Conservation (phyloP, 1,284 basidiomycete genomes). For the Moesziomyces globuligerus region DNA sequence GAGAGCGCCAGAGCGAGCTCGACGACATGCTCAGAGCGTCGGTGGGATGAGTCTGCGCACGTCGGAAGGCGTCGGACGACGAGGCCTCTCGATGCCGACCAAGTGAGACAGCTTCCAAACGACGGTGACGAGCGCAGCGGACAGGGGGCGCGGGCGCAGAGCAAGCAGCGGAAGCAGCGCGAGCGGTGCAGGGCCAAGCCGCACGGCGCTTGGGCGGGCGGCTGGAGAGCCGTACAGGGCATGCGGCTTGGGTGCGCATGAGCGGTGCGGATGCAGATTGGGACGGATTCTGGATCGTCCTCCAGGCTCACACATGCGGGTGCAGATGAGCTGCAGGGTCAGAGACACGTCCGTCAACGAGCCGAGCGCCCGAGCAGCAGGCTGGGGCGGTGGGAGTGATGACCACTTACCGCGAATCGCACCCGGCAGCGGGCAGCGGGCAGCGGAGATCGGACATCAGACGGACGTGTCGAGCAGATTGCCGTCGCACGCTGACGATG, state of each 20-base stretch:
- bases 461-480: too few relatives aligned
- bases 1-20: too few relatives aligned
- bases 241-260: too few relatives aligned
- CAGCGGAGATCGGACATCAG: too few relatives aligned
- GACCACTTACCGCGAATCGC: neutral
- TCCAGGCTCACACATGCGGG: conserved; percentile 7
- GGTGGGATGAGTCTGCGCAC: too few relatives aligned
- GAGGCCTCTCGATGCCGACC: conserved; percentile 14
- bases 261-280: conserved; percentile 7
- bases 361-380: neutral
- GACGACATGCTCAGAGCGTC: too few relatives aligned
- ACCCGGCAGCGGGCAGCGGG: neutral
- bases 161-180: neutral
- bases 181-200: neutral
- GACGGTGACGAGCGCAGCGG: conserved; percentile 14
- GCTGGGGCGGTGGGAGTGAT: neutral
- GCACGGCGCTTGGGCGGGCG: neutral
- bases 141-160: too few relatives aligned
- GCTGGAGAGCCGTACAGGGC: too few relatives aligned
- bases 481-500: too few relatives aligned
- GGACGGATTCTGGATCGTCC: conserved; percentile 16
- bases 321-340: conserved; percentile 26
- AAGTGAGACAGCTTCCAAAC: conserved; percentile 35
- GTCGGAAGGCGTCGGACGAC: conserved; percentile 8
- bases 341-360: conserved; percentile 10